Evolutionary conservation across 805 yeast genomes (phyloP), one percentile per base, ranked within the genome.

Genomic region (Jamesozyma spencerorum): DNA sequence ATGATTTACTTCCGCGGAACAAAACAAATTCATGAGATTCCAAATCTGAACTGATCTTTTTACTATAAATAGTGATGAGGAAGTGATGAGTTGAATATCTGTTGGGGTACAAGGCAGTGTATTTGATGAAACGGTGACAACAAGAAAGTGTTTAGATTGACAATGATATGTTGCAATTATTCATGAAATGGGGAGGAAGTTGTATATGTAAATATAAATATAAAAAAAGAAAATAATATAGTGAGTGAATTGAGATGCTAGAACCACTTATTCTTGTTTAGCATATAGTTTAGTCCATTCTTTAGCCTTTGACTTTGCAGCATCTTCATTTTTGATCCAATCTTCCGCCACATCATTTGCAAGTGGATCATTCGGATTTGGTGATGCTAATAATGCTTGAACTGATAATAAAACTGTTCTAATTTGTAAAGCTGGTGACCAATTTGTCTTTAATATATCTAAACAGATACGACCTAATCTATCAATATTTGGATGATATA

Each of bases 371-470:
- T 92, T 95, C 2, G 98, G 98, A 54, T 92, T 92, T 10, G 98
- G 98, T 4, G 95, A 87, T 2, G 95, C 95, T 39, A 92, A 66
- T 42, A 92, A 68, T 0, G 97, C 97, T 64, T 92, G 98, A 44
- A 92, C 82, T 8, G 95, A 85, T 42, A 92, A 69, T 46, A 92
- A 67, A 18, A 92, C 82, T 7, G 97, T 92, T 62, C 97, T 74
- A 48, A 92, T 92, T 61, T 92, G 97, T 45, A 90, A 70, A 0
- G 98, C 98, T 3, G 98, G 97, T 8, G 95, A 84, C 98, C 98
- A 92, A 65, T 90, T 88, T 53, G 85, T 74, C 65, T 90, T 92
- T 58, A 92, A 71, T 32, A 92, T 97, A 60, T 92, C 97, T 38
- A 92, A 72, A 65, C 98, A 92, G 53, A 92, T 90, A 48, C 98